These are phyloP conservation scores for Candida hispaniensis DNA, from an alignment of 805 yeast species.

Conservation along the genomic window DNA sequence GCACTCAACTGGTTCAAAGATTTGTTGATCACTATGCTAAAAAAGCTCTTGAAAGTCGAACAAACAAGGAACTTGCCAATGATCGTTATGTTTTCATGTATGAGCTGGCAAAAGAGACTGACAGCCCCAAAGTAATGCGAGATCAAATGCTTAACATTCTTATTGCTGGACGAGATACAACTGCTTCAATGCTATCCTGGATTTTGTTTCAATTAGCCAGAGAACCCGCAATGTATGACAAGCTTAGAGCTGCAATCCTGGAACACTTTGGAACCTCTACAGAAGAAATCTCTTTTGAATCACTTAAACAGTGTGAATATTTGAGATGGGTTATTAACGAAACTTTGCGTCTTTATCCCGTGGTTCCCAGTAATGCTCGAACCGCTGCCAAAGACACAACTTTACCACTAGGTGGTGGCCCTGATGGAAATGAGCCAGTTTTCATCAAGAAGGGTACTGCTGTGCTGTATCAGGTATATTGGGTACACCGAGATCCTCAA, in stretches of 20 bases:
- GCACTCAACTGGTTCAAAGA: constrained; percentile 26
- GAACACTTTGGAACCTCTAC: constrained; percentile 31
- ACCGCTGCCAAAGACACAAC: constrained; percentile 37
- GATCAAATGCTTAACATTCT: constrained; percentile 43
- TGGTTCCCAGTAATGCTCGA: constrained; percentile 42
- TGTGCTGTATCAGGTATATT: constrained; percentile 33
- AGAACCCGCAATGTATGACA: constrained; percentile 26
- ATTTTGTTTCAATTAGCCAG: constrained; percentile 37
- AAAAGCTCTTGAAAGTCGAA: constrained; percentile 28
- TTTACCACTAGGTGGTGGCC: constrained; percentile 44
- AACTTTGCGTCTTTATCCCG: constrained; percentile 40
- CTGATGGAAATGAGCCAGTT: constrained; percentile 32
- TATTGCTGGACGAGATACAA: constrained; percentile 47
- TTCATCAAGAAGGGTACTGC: constrained; percentile 36
- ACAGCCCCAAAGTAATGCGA: constrained; percentile 38
- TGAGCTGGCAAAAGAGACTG: constrained; percentile 40
- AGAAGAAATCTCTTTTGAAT: constrained; percentile 33
- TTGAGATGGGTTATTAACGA: constrained; percentile 40
- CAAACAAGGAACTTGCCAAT: constrained; percentile 20
- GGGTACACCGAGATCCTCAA: constrained; percentile 34
- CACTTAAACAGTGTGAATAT: constrained; percentile 39
- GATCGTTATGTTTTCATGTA: constrained; percentile 39
- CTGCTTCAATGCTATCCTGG: constrained; percentile 41
- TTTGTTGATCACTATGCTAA: constrained; percentile 35
- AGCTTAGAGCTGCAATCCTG: constrained; percentile 33